Conservation (phyloP, 2,329 filamentous ascomycete species). For the Pseudogymnoascus sp. region DNA sequence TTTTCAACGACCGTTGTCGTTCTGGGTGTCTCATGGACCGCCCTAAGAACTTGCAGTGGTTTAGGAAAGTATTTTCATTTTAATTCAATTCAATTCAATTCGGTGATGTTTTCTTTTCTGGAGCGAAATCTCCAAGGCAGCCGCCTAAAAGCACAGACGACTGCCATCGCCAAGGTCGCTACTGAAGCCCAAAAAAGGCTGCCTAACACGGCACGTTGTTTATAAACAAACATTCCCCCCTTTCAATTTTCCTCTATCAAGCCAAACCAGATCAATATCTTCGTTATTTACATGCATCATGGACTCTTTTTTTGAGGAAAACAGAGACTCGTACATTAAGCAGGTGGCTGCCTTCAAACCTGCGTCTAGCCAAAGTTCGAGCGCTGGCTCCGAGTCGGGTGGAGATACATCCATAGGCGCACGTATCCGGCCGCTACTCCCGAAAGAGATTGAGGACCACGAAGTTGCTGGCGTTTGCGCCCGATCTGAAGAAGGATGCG, state of each 20-base stretch:
- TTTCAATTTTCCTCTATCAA: neutral
- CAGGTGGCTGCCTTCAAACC: conserved; percentile 4
- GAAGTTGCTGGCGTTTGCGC: conserved; percentile 1
- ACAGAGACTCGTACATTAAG: neutral
- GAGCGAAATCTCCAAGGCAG: neutral
- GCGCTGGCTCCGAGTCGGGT: neutral
- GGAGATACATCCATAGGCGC: conserved; percentile 4
- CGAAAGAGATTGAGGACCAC: neutral
- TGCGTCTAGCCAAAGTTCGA: neutral
- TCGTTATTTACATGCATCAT: neutral
- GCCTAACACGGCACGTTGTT: neutral
- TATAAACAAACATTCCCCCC: neutral
- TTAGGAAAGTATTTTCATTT: neutral
- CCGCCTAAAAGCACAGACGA: neutral
- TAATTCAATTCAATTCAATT: neutral
- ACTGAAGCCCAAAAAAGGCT: neutral
- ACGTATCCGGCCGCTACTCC: conserved; percentile 9
- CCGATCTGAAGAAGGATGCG: neutral
- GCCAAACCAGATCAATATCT: neutral
- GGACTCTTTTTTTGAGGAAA: neutral
- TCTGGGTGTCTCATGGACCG: neutral
- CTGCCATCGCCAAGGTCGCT: neutral
- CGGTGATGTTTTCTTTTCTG: neutral
- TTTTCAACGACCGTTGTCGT: neutral
- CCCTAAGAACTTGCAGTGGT: neutral